These are phyloP conservation scores for Penicillium tannophilum DNA, from an alignment of 495 filamentous ascomycete genomes.

Conservation along the genomic window DNA sequence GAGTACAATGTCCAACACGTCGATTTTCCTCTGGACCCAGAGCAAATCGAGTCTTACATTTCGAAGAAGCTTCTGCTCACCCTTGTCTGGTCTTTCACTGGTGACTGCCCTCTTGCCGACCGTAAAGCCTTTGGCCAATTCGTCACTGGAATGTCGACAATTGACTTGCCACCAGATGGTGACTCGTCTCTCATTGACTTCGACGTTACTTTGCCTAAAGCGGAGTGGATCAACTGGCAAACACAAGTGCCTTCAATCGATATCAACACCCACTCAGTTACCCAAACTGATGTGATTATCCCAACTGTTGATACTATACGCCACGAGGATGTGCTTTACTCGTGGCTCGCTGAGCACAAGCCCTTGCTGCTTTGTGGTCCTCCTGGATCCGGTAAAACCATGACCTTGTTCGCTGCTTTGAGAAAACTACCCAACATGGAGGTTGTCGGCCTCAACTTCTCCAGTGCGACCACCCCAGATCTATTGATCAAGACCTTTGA, in stretches of 20 bases:
- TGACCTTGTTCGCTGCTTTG: constrained; percentile 97
- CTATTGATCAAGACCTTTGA: constrained; percentile 98
- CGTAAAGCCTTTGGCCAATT: constrained; percentile 87
- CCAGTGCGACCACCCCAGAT: constrained; percentile 95
- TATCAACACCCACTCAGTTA: constrained; percentile 96
- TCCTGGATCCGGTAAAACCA: constrained; percentile 98
- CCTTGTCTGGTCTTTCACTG: constrained; percentile 90
- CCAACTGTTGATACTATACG: constrained; percentile 95
- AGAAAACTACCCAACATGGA: constrained; percentile 98
- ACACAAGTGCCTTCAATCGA: constrained; percentile 91
- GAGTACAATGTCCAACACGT: constrained; percentile 94
- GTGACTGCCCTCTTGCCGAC: constrained; percentile 88
- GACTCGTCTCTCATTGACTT: constrained; percentile 91
- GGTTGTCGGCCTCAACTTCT: constrained; percentile 98
- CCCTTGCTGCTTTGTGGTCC: constrained; percentile 94
- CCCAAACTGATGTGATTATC: constrained; percentile 96
- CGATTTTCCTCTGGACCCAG: constrained; percentile 88
- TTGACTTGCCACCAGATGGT: constrained; percentile 75
- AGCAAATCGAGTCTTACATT: constrained; percentile 84
- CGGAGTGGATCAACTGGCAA: constrained; percentile 92
- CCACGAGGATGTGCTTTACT: constrained; percentile 97
- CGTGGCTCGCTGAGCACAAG: constrained; percentile 98
- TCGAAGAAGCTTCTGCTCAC: constrained; percentile 92
- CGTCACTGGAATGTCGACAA: constrained; percentile 74
- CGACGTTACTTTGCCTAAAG: constrained; percentile 81